Percentiles rank a stretch among this genome's conserved stretches.
Conservation (phyloP, 2,329 filamentous ascomycete species). For the Lachnellula cervina region DNA sequence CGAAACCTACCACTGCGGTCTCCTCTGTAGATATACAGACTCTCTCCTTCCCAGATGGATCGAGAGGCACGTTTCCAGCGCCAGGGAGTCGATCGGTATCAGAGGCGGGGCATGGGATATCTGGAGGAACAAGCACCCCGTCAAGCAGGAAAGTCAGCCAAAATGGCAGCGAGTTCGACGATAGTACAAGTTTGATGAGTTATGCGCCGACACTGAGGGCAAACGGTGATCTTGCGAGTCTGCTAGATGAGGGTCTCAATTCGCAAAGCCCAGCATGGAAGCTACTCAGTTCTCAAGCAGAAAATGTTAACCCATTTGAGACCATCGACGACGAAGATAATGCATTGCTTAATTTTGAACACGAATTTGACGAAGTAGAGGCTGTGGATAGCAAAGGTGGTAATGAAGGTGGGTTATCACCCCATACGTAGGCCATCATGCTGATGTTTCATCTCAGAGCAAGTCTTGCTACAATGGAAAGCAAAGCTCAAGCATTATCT, state of each 20-base stretch:
- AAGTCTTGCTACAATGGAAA: slow-evolving; percentile 68
- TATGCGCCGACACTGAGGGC: slow-evolving; percentile 41
- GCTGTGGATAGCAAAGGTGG: slow-evolving; percentile 48
- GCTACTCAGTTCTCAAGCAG: slow-evolving; percentile 58
- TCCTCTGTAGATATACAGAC: slow-evolving; percentile 78
- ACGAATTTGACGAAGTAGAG: slow-evolving; percentile 74
- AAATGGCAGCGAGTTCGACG: slow-evolving; percentile 45
- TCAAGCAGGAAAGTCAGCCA: slow-evolving; percentile 26
- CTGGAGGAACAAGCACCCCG: slow-evolving; percentile 20
- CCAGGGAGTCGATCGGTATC: slow-evolving; percentile 31
- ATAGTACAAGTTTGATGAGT: slow-evolving; percentile 46
- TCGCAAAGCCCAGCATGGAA: slow-evolving; percentile 65
- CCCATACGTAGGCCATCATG: background rate
- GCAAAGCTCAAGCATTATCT: slow-evolving; percentile 95
- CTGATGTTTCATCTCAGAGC: slow-evolving; percentile 28
- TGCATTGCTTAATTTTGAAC: slow-evolving; percentile 61
- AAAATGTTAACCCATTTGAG: slow-evolving; percentile 58
- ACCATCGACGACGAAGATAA: slow-evolving; percentile 43
- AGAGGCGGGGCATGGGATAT: slow-evolving; percentile 25
- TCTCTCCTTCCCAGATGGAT: slow-evolving; percentile 65
- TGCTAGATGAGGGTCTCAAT: slow-evolving; percentile 68
- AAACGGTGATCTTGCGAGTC: slow-evolving; percentile 73
- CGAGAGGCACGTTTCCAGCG: slow-evolving; percentile 56
- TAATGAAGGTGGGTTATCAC: slow-evolving; percentile 47
- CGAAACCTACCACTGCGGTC: slow-evolving; percentile 77